Conservation (phyloP, 2,329 filamentous ascomycete genomes). For the Ascochyta koolunga region DNA sequence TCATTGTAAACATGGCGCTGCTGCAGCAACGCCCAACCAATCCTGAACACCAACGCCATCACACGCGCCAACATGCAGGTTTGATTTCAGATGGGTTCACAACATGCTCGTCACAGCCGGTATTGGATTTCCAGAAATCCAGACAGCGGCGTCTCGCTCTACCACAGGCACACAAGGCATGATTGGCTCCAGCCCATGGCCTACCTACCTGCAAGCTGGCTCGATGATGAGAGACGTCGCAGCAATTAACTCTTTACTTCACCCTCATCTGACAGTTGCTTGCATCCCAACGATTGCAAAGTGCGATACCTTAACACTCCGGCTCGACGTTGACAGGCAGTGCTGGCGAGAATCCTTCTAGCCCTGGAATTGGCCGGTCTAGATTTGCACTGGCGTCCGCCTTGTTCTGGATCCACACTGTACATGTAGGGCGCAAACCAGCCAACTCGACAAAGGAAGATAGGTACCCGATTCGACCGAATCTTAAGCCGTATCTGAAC, state of each 20-base stretch:
- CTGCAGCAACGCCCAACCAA: background rate
- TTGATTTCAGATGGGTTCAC: background rate
- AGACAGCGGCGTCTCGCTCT: background rate
- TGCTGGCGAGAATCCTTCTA: background rate
- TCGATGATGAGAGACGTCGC: background rate
- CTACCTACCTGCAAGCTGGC: background rate
- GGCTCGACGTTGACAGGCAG: background rate
- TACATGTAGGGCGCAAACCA: slow-evolving; percentile 9
- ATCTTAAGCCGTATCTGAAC: background rate
- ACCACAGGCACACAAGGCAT: background rate
- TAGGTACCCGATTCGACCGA: background rate
- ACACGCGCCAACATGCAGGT: background rate
- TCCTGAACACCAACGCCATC: background rate
- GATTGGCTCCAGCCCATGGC: background rate
- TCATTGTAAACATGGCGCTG: slow-evolving; percentile 9
- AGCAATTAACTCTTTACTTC: background rate
- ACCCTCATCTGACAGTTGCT: background rate
- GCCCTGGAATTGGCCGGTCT: background rate
- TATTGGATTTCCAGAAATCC: background rate
- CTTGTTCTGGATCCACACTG: slow-evolving; percentile 5
- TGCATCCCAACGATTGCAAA: background rate
- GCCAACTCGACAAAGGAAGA: slow-evolving; percentile 9
- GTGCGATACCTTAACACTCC: too few species aligned
- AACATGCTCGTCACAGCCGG: background rate
- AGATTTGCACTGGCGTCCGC: too few species aligned